Evolutionary conservation across 2,329 filamentous ascomycete genomes (phyloP), one percentile per base, ranked within the genome.

Genomic region (Claviceps fusiformis): DNA sequence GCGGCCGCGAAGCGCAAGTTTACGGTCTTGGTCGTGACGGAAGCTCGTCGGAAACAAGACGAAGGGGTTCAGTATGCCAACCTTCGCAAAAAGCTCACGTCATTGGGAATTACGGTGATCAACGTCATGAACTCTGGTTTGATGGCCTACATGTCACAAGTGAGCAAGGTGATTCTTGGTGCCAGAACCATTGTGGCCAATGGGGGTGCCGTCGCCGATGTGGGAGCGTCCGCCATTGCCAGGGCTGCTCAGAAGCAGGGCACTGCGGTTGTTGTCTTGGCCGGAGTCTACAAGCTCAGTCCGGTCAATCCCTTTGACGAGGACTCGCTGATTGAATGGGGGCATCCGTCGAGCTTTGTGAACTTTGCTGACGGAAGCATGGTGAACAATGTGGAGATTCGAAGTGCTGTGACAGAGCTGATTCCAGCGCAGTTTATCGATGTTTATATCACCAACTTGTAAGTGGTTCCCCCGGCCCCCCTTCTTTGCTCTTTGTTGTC

Each of bases 161-260:
- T 96, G 62, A 95, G 92, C 76, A 96, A 96, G 73, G 92, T 98
- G 58, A 87, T 98, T 51, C 76, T 98, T 7, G 86, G 87, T 13
- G 92, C 92, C 6, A 86, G 91, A 64, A 86, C 87, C 3, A 88
- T 98, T 33, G 82, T 95, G 49, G 88, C 89, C 52, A 93, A 95
- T 63, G 93, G 93, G 53, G 87, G 87, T 7, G 80, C 95, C 31
- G 79, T 97, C 33, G 87, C 89, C 19, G 86, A 90, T 45, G 83
- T 87, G 5, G 93, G 93, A n/a, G 87, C 88, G 10, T 83, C 82
- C 24, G 82, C 87, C 45, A 87, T 97, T 60, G 89, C 91, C 5
- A 84, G 86, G 58, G 90, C 91, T 8, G 93, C 93, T 15, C 86
- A 86, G 65, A 83, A 86, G 60, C 86, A 91, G 63, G 82, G 85